Evolutionary conservation across 345 rosid genomes (phyloP), one percentile per base, ranked within the genome.

Genomic region (Bretschneidera sinensis): DNA sequence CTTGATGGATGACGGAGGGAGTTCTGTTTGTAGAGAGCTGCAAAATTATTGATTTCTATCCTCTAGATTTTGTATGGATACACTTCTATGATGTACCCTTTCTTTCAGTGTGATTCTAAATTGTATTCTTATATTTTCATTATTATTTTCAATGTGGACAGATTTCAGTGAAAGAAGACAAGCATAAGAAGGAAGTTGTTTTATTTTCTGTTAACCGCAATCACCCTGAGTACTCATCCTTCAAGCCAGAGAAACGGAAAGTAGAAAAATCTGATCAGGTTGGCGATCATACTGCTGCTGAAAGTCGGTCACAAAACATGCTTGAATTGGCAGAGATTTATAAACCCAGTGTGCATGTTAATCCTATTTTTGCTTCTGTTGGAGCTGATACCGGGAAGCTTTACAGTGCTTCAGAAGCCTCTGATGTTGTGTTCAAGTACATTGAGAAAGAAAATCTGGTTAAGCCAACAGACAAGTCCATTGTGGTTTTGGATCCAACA

Each of bases 151-250:
- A 9, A 43, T 51, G 16, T 67, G 63, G 39, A 21, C 80, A 85
- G 89, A 76, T 92, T 39, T 45, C 83, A 8, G 89, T 84, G 23
- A 89, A 84, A 74, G 99, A 90, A 77, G 99, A 94, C 72, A 89
- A 89, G 61, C 74, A 84, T 58, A 92, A 87, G 60, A 92, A 87
- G 85, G 98, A 92, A 81, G 71, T 66, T 25, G 76, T 85, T 21
- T 63, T 92, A 59, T 20, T 80, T 49, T 74, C 94, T 48, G 75
- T 92, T 19, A 81, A 85, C 64, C 85, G 94, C n/a, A 66, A 57
- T 65, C 87, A 85, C 51, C 80, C 81, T 20, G 88, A 87, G 61
- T 87, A 82, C 73, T 24, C 71, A 62, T 75, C 83, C 65, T 94
- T 90, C 86, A 88, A 78, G 81, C 96, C 95, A 6, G 99, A 86